phyloP scores from a whole-genome alignment of 441 rosid genomes.

The Gossypium aridum region DNA sequence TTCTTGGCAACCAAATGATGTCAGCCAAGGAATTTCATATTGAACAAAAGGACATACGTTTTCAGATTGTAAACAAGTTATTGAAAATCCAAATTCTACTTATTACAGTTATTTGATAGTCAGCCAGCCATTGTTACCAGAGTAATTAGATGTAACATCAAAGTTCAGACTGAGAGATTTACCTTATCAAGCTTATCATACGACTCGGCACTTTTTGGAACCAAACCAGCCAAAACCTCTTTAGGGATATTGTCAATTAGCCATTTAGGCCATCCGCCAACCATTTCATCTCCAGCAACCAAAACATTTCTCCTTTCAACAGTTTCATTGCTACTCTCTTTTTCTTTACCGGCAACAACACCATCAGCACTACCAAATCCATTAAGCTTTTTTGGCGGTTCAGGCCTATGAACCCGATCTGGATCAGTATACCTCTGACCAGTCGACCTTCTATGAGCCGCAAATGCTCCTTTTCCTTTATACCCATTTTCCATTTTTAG shows the following conservation, averaged over 20 bases:
- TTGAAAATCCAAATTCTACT: not conserved
- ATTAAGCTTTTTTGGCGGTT: slow-evolving; percentile 3
- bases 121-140: not conserved
- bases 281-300: slow-evolving; percentile 22
- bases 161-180: not conserved
- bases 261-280: slow-evolving; percentile 65
- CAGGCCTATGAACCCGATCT: slow-evolving; percentile 13
- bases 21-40: not conserved
- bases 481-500: slow-evolving; percentile 36
- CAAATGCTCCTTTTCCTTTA: slow-evolving; percentile 10
- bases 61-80: not conserved
- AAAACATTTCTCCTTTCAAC: slow-evolving; percentile 6
- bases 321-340: slow-evolving; percentile 9
- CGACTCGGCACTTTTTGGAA: slow-evolving; percentile 52
- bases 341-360: slow-evolving; percentile 5
- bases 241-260: slow-evolving; percentile 46
- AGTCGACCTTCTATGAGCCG: slow-evolving; percentile 27
- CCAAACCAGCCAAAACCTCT: slow-evolving; percentile 42
- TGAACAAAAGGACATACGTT: not conserved
- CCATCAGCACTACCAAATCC: slow-evolving; percentile 12
- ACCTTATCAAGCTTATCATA: slow-evolving; percentile 61
- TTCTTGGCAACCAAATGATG: not conserved
- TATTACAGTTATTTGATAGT: not conserved
- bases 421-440: slow-evolving; percentile 29
- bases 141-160: not conserved